Base-by-base conservation (phyloP, 768 basidiomycete genomes). In the Leucocoprinus leucothites region DNA sequence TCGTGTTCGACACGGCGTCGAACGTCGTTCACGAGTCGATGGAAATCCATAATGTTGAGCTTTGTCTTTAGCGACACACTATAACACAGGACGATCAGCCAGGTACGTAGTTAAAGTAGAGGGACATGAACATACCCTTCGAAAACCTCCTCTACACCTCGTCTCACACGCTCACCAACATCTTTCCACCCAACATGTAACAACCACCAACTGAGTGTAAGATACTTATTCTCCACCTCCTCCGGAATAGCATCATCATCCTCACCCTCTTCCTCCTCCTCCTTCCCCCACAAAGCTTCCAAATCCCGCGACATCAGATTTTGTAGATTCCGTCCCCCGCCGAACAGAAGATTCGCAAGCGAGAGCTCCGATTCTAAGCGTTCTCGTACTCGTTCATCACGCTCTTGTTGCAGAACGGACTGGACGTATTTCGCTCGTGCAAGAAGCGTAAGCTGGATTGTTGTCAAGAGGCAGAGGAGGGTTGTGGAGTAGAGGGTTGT, bases 401-500 rank as follows among this genome's bases (percentile, higher is more conserved):
- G 79, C 60, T 85, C 86, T 16, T 79, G 66, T 59, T 84, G 75
- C 2, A 82, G 64, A 1, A 94, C 74, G 0, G 88, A 84, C 21
- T 81, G 76, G 21, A 96, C 74, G 63, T 96, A 96, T 63, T 89
- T 88, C 38, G 78, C 75, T 3, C 94, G 82, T 9, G 91, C 92
- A 41, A 98, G 83, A 4, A 96, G 70, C 25, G 86, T 88, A 11
- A 98, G 81, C 67, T 98, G 95, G 13, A 93, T 79, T 24, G 86
- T 82, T 0, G 93, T 95, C 47, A 95, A 79, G n/a, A 98, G 79
- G 16, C 87, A 81, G 41, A 98, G 80, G 25, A 98, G 82, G 14
- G 91, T 88, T 19, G 87, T 82, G 13, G 94, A 84, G 69, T 98
- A 98, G 21, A 95, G 70, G 0, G 89, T 84, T 6, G 94, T 94